Evolutionary conservation across 768 basidiomycete genomes (phyloP).

Genomic region (Auriscalpium orientale): DNA sequence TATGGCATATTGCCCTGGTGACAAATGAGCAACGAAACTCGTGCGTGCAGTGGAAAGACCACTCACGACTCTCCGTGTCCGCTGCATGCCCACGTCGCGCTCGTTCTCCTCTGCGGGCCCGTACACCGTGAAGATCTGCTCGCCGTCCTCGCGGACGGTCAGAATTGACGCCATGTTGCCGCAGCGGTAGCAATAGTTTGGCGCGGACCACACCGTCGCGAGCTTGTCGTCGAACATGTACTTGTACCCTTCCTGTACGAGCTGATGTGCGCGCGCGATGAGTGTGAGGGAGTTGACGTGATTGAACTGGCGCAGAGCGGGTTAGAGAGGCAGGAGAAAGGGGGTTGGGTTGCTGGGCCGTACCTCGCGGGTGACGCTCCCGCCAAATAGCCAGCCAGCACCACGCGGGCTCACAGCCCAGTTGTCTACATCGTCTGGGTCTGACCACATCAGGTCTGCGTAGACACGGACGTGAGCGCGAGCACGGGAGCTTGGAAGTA

Average conservation of each 20-base stretch:
- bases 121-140: constrained; percentile 72
- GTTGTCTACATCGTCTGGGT: constrained; percentile 89
- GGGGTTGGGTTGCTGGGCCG: constrained; percentile 8
- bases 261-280: constrained; percentile 93
- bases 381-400: constrained; percentile 93
- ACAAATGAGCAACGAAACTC: not conserved
- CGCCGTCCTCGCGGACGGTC: constrained; percentile 65
- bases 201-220: constrained; percentile 90
- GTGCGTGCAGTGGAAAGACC: not conserved
- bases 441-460: constrained; percentile 95
- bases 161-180: constrained; percentile 91
- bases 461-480: too few relatives aligned
- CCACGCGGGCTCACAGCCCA: constrained; percentile 97
- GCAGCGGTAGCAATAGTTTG: constrained; percentile 80
- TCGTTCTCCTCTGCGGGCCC: constrained; percentile 87
- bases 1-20: constrained; percentile 1
- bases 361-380: constrained; percentile 78
- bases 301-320: constrained; percentile 56
- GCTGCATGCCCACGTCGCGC: constrained; percentile 69
- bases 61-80: constrained; percentile 63
- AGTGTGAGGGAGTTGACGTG: constrained; percentile 82
- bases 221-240: constrained; percentile 93
- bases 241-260: constrained; percentile 94
- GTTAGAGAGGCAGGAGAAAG: not conserved
- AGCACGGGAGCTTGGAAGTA: too few relatives aligned